Conservation (phyloP, 2,329 filamentous ascomycete species). For the Plenodomus tracheiphilus region DNA sequence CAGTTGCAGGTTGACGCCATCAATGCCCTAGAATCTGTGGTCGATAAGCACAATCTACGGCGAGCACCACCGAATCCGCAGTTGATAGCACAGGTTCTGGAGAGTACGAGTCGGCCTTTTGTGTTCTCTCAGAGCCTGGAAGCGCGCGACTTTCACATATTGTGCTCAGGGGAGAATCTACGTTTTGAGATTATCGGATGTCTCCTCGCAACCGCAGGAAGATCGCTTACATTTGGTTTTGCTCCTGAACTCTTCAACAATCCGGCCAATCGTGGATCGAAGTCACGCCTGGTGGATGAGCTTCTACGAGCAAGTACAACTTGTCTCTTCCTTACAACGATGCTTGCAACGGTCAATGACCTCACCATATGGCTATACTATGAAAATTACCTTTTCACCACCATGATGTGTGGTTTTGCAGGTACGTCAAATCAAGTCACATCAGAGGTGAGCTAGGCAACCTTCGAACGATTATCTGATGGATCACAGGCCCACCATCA, state of each 20-base stretch:
- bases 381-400: constrained; percentile 43
- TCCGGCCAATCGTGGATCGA: constrained; percentile 16
- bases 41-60: constrained; percentile 36
- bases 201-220: constrained; percentile 44
- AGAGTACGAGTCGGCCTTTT: constrained; percentile 32
- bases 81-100: constrained; percentile 30
- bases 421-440: constrained; percentile 28
- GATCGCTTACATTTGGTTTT: constrained; percentile 33
- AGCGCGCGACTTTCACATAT: constrained; percentile 42
- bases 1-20: constrained; percentile 42
- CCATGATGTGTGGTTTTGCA: constrained; percentile 42
- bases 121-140: constrained; percentile 27
- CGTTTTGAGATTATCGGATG: constrained; percentile 47
- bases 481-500: constrained; percentile 24
- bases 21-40: constrained; percentile 30
- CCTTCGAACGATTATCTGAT: background rate
- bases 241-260: constrained; percentile 24
- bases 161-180: constrained; percentile 44
- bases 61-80: constrained; percentile 25
- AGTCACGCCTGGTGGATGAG: constrained; percentile 32
- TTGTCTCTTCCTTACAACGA: constrained; percentile 43
- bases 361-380: constrained; percentile 40
- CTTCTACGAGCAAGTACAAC: constrained; percentile 42
- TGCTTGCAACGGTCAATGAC: constrained; percentile 46
- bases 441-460: background rate